A percentile compares a stretch with the other conserved stretches of the same genome.
Conservation (phyloP, 495 filamentous ascomycete species). For the Tuber indicum region DNA sequence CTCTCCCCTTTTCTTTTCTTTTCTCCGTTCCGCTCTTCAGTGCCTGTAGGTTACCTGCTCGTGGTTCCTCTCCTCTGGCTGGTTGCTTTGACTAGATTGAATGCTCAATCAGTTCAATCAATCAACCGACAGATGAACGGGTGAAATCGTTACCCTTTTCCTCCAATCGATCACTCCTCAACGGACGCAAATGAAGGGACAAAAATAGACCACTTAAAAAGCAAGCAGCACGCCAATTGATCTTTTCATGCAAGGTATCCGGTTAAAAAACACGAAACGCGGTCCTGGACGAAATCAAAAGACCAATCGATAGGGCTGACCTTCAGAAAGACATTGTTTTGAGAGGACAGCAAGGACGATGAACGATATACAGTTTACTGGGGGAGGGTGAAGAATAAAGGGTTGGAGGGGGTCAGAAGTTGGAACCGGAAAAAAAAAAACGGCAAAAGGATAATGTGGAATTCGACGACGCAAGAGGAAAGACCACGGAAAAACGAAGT, state of each 20-base stretch:
- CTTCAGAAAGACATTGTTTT: slow-evolving; percentile 28
- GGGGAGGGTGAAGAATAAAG: slow-evolving; percentile 13
- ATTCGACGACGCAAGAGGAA: slow-evolving; percentile 25
- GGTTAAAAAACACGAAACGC: slow-evolving; percentile 16
- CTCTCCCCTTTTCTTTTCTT: not conserved
- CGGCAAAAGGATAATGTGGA: slow-evolving; percentile 18
- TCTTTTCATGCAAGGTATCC: not conserved
- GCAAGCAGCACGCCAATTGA: not conserved
- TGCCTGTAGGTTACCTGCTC: not conserved
- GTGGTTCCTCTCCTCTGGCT: not conserved
- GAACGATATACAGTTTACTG: slow-evolving; percentile 34
- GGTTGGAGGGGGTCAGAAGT: slow-evolving; percentile 17
- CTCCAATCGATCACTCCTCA: not conserved
- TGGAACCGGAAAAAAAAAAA: slow-evolving; percentile 22
- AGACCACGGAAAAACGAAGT: slow-evolving; percentile 22
- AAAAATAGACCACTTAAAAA: not conserved
- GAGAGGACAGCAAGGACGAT: slow-evolving; percentile 32
- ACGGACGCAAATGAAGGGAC: not conserved
- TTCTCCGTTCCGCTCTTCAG: not conserved
- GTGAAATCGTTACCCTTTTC: slow-evolving; percentile 1
- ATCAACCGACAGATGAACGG: not conserved
- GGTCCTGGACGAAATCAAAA: slow-evolving; percentile 20
- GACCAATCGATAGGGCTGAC: slow-evolving; percentile 37
- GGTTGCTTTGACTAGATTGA: not conserved
- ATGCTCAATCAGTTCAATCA: not conserved